phyloP scores from a whole-genome alignment of 805 yeast species.

The Phaffomyces thermotolerans region DNA sequence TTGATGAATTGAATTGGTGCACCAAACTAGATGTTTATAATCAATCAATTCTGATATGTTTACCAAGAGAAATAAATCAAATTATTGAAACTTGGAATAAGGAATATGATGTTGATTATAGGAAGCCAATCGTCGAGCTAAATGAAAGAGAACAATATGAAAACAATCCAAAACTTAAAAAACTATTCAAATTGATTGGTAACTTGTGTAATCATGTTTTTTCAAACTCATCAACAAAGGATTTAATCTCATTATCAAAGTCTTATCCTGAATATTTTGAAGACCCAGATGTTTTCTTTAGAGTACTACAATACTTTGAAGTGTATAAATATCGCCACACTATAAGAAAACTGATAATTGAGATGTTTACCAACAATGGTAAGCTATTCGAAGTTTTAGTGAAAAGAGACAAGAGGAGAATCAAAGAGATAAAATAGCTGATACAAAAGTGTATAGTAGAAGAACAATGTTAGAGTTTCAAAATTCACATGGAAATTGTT shows the following conservation, averaged over 20 bases:
- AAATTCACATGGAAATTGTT: no score
- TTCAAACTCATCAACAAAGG: constrained; percentile 48
- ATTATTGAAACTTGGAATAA: constrained; percentile 21
- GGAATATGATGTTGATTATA: constrained; percentile 2
- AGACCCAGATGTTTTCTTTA: constrained; percentile 46
- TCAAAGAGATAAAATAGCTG: constrained; percentile 11
- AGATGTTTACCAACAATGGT: constrained; percentile 45
- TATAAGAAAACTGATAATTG: constrained; percentile 58
- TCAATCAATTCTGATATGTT: constrained; percentile 35
- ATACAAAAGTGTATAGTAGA: not conserved
- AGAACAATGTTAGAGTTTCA: no score
- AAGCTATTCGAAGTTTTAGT: constrained; percentile 45
- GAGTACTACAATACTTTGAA: constrained; percentile 44
- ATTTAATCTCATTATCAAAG: constrained; percentile 46
- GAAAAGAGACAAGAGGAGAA: constrained; percentile 34
- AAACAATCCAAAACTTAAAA: constrained; percentile 24
- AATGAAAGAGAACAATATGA: constrained; percentile 8
- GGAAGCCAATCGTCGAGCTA: constrained; percentile 9
- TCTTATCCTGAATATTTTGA: constrained; percentile 47
- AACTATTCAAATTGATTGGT: constrained; percentile 35
- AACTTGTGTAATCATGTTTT: constrained; percentile 49
- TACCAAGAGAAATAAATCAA: constrained; percentile 30
- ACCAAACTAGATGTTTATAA: constrained; percentile 38
- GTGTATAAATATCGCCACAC: constrained; percentile 54
- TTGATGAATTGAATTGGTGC: constrained; percentile 78